Percentiles rank a stretch among this genome's conserved stretches.
Conservation (phyloP, 2,329 filamentous ascomycete species). For the Clarireedia monteithiana region DNA sequence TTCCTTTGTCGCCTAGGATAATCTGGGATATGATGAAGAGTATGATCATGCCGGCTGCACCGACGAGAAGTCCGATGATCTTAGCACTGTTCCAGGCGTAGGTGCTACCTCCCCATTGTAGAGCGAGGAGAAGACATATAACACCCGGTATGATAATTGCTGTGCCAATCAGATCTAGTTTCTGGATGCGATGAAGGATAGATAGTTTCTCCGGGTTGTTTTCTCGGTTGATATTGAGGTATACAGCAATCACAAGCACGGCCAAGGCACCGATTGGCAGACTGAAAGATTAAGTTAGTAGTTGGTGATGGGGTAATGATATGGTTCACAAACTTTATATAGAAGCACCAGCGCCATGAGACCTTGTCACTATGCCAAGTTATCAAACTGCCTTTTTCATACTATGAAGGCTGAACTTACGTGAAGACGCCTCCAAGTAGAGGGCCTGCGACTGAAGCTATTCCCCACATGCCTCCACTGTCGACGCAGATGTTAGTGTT, state of each 20-base stretch:
- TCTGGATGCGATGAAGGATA: constrained; percentile 18
- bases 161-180: constrained; percentile 32
- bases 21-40: constrained; percentile 30
- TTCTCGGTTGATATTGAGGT: constrained; percentile 36
- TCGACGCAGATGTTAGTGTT: background rate
- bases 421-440: constrained; percentile 28
- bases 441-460: constrained; percentile 28
- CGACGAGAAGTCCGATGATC: constrained; percentile 31
- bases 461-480: constrained; percentile 24
- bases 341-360: constrained; percentile 29
- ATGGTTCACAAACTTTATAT: constrained; percentile 14
- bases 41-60: constrained; percentile 25
- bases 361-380: constrained; percentile 14
- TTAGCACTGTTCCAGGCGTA: constrained; percentile 30
- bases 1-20: constrained; percentile 27
- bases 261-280: constrained; percentile 31
- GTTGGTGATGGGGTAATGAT: background rate
- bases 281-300: constrained; percentile 9
- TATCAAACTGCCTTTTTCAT: too few species aligned
- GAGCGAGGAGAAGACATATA: constrained; percentile 32
- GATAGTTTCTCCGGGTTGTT: constrained; percentile 21
- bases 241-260: constrained; percentile 31
- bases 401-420: background rate
- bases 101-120: constrained; percentile 34
- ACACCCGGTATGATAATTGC: constrained; percentile 30